Evolutionary conservation across 2,329 filamentous ascomycete genomes (phyloP), one percentile per base, ranked within the genome.

Genomic region (Talaromyces pinophilus): DNA sequence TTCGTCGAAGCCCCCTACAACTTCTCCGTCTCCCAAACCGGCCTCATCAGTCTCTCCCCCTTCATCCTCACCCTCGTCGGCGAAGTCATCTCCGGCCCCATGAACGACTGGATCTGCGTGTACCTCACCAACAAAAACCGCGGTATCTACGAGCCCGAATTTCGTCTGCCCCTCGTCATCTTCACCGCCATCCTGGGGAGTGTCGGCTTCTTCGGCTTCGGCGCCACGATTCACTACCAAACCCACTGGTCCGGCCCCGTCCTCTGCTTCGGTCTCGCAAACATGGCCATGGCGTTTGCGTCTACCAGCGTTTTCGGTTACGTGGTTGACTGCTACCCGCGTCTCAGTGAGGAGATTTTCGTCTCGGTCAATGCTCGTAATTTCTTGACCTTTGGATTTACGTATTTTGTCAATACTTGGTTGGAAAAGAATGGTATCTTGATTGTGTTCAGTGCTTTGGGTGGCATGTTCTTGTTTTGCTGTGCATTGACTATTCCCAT

Each of bases 101-200:
- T 66, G 64, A 66, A 66, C 46, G 64, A 66, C 46, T 62, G 59
- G 57, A 66, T 66, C 59, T 66, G 64, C 59, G 46, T 66, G 13
- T 62, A 42, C 19, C 59, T 66, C 28, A 66, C 64, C 22, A 62
- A 62, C 38, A 62, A 52, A n/a, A 66, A 66, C 59, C 42, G 59
- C 22, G 64, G 64, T 19, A 66, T 66, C 33, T 66, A 66, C 59
- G 64, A 66, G 59, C 64, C 64, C 35, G 64, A 66, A 38, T 66
- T 66, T 25, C 59, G 64, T 28, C 64, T 66, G 19, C 59, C 59
- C 6, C 46, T 66, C 1, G 25, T 66, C 35, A 11, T 66, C 13
- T 7, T 66, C 46, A 60, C 61, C 30, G 59, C 38, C 22, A 44
- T 66, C 28, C 46, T 66, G 30, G 59, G 64, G 10, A 42, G 19